These are phyloP conservation scores for Cladobotryum mycophilum DNA, from an alignment of 2,329 filamentous ascomycete species.

Conservation along the genomic window DNA sequence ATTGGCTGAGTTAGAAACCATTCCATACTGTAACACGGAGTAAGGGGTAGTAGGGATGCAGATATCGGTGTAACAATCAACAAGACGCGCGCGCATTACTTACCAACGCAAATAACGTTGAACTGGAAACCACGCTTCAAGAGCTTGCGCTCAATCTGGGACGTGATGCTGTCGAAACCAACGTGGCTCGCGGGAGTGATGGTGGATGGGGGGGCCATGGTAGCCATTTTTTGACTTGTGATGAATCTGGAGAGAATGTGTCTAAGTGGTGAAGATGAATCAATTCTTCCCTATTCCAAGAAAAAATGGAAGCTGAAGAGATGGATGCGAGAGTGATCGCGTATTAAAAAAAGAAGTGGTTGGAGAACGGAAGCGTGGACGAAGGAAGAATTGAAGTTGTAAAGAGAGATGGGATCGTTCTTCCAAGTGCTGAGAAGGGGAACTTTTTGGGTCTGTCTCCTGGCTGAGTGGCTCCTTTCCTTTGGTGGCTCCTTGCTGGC, in stretches of 20 bases:
- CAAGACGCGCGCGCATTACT: conserved; percentile 34
- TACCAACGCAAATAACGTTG: conserved; percentile 99
- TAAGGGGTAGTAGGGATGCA: neutral
- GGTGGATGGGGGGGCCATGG: conserved; percentile 63
- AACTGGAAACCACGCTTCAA: conserved; percentile 99
- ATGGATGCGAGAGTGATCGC: conserved; percentile 15
- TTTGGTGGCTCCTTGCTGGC: conserved; percentile 10
- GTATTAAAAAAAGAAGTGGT: conserved; percentile 10
- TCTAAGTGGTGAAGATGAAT: conserved; percentile 23
- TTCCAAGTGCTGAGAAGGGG: conserved; percentile 25
- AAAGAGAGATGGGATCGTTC: conserved; percentile 1
- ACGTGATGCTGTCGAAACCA: conserved; percentile 99
- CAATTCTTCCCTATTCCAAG: conserved; percentile 28
- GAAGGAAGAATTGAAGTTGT: conserved; percentile 21
- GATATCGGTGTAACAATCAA: neutral
- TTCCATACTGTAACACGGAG: neutral
- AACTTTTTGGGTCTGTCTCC: conserved; percentile 31
- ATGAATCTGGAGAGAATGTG: conserved; percentile 1
- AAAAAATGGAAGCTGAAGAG: conserved; percentile 24
- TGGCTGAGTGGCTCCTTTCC: neutral
- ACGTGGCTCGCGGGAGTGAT: conserved; percentile 95
- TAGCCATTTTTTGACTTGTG: conserved; percentile 42
- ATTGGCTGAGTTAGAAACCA: conserved; percentile 12
- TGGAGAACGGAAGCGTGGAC: conserved; percentile 18
- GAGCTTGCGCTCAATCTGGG: conserved; percentile 98